Evolutionary conservation across 31 red algal species (phyloP), one percentile per base, ranked within the genome.

Genomic region (Asparagopsis taxiformis): DNA sequence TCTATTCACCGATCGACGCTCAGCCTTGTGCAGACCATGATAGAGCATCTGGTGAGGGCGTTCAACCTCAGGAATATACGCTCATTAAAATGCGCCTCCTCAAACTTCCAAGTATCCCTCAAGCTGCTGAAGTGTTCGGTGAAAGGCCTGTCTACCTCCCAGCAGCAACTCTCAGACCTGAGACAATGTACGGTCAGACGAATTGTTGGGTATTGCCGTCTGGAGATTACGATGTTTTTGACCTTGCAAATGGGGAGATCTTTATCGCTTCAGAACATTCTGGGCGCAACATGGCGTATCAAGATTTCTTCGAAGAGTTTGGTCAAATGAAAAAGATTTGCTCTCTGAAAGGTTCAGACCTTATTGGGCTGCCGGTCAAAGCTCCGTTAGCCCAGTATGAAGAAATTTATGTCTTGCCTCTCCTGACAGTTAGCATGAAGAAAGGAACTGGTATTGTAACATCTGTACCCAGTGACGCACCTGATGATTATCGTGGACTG

Each of bases 121-220:
- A 46, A 50, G 64, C 74, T 36, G 21, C 48, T 13, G 49, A 74
- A 22, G 1, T 75, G n/a, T 78, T 83, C 20, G 75, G 31, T 0
- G 72, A 72, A 21, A 59, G 57, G 31, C 31, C 55, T n/a, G 85
- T 98, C 2, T 83, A 60, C 51, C 48, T 94, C 6, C 84, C 89
- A 16, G 91, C 96, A 21, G 96, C 96, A 8, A 99, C 96, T 25
- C 68, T 99, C 16, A 80, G 96, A 13, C 62, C 96, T 33, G 96
- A 99, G 59, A 99, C 96, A 33, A 99, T 99, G 91, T 99, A 99
- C 65, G 96, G 96, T n/a, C 91, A 95, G 75, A 99, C 96, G 21
- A 99, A 99, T 54, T 85, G 87, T 37, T 99, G 91, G 91, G 86
- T 99, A 20, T 51, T 85, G 44, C 92, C 90, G 21, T 77, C 55